A percentile compares a stretch with the other conserved stretches of the same genome.
Evolutionary conservation across 116 monocot species (phyloP).

Genomic region (Cymodocea nodosa): DNA sequence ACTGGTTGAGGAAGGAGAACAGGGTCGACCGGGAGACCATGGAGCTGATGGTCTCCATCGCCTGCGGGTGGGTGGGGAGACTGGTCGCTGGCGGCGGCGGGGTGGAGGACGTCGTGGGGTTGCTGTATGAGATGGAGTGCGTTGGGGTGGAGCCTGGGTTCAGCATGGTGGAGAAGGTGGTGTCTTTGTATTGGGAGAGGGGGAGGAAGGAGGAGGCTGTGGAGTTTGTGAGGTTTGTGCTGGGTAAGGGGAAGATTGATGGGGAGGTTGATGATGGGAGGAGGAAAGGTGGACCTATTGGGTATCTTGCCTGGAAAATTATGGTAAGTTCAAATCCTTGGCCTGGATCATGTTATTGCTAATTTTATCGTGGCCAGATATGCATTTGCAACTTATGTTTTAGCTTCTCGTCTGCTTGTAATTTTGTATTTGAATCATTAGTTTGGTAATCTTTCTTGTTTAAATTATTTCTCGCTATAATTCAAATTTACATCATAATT

Average conservation of each 20-base stretch:
- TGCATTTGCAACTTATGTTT: too few relatives aligned
- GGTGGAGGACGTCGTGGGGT: constrained; percentile 62
- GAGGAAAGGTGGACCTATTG: constrained; percentile 49
- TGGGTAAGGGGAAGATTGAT: constrained; percentile 21
- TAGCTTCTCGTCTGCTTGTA: too few relatives aligned
- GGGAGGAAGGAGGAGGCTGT: constrained; percentile 66
- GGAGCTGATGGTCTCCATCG: constrained; percentile 92
- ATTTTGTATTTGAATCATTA: too few relatives aligned
- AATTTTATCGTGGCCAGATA: too few relatives aligned
- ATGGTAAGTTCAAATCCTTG: constrained; percentile 43
- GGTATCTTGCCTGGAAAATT: constrained; percentile 90
- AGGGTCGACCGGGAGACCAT: constrained; percentile 78
- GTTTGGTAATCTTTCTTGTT: too few relatives aligned
- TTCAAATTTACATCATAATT: too few relatives aligned
- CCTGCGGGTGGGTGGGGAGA: constrained; percentile 80
- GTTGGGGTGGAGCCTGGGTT: constrained; percentile 79
- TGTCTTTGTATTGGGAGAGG: constrained; percentile 76
- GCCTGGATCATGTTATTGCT: too few relatives aligned
- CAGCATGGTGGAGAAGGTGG: constrained; percentile 87
- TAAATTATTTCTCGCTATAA: too few relatives aligned
- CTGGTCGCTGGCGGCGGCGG: constrained; percentile 31
- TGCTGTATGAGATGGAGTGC: constrained; percentile 92
- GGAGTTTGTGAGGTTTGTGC: constrained; percentile 59
- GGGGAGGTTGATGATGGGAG: constrained; percentile 12
- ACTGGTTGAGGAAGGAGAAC: constrained; percentile 74